Base-by-base conservation (phyloP, 2,329 filamentous ascomycete genomes). In the Xylaria multiplex region DNA sequence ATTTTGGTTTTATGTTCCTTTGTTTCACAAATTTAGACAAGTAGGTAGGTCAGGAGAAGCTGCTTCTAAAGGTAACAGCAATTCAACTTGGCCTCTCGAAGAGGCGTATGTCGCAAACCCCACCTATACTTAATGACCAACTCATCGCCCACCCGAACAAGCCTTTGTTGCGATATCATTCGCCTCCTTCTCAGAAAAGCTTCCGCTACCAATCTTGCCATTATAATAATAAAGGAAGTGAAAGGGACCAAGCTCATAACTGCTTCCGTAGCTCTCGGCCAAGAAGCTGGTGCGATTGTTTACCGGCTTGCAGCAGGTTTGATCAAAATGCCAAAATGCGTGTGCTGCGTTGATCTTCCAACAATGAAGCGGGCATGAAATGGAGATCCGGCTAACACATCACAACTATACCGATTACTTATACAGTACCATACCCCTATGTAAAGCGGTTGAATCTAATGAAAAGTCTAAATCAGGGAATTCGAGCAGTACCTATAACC, bases 151-250 rank as follows among this genome's bases (percentile, higher is more conserved):
- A 83, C 79, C n/a, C 86, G 85, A 30, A 79, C 77, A 2, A 82
- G 83, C 11, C 86, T n/a, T 81, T 11, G 81, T 81, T 3, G 82
- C 79, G 42, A 84, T 76, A 65, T 86, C 84, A 42, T 64, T 54
- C 6, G 73, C 71, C 32, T 62, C 65, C 22, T 71, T 63, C 30
- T 58, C 32, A 43, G 69, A 59, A 14, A 59, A 69, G 27, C 66
- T 62, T 49, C 64, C 70, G n/a, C 27, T 58, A 8, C 30, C 46
- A 32, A 77, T 73, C 40, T 54, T 65, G 24, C 69, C 48, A 57
- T 75, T 77, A 54, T 75, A 70, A 13, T 71, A 50, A 19, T 72
- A 66, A 54, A 76, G 68, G 55, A 73, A 74, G 62, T 74, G 68
- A 66, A 75, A 68, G 66, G 72, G 71, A 40, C 67, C 73, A 3